Base-by-base conservation (phyloP, 306 rosid species). In the Casuarina equisetifolia region DNA sequence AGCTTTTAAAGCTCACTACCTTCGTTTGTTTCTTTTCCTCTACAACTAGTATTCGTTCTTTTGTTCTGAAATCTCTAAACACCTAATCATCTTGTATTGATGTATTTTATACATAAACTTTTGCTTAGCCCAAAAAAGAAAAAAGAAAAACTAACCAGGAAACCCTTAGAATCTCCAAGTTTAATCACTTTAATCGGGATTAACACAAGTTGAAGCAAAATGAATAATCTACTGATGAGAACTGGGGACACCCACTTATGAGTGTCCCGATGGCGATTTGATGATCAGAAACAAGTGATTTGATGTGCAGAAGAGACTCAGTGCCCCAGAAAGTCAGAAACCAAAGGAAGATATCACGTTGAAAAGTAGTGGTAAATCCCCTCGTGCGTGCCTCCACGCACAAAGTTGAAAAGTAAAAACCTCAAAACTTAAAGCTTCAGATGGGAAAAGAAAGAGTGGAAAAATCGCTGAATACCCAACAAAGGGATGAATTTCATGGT, bases 391-490 rank as follows among this genome's bases (percentile, higher is more conserved):
- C 3, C 3, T 48, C 51, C 51, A 48, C 51, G 51, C 15, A 13
- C 51, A 10, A 48, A 48, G 51, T 48, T 48, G 51, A 48, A 9
- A 48, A 48, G 2, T 1, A 48, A 48, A 48, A 48, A 48, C 51
- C 51, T 13, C 11, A 48, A 13, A 48, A 9, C 51, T 48, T 46
- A 9, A 48, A 9, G 51, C 11, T 48, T 9, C 51, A 48, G 51
- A 48, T 2, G 9, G 9, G 51, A 48, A 9, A 79, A 67, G 68
- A 82, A 19, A 72, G 36, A 59, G 57, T 43, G 9, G 72, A 74
- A 86, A 76, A 78, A 72, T 42, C 35, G 72, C 3, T 42, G 70
- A 70, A 71, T 67, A 69, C 71, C 75, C 62, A 77, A 83, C 54
- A 51, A 72, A 69, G 38, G 67, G 68, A 68, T 43, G 75, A 57